Conservation (phyloP, 2,329 filamentous ascomycete genomes). For the Teratosphaeriaceae sp. region DNA sequence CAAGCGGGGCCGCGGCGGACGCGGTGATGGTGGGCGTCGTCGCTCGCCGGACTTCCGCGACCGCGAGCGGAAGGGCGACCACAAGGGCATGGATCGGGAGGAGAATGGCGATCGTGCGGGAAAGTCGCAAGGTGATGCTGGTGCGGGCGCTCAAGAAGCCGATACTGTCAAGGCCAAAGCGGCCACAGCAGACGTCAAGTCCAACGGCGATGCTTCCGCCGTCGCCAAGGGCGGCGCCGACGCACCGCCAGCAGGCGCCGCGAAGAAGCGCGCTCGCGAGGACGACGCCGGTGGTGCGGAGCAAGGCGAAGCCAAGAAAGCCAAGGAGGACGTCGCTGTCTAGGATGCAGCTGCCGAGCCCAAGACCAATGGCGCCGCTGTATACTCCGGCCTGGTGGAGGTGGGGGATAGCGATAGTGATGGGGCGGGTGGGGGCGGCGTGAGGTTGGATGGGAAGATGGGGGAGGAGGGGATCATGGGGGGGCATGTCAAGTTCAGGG, state of each 20-base stretch:
- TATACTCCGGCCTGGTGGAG: not conserved
- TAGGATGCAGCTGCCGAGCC: conserved; percentile 1
- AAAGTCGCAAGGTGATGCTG: conserved; percentile 2
- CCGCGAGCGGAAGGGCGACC: not conserved
- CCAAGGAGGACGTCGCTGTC: conserved; percentile 7
- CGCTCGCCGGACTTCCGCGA: conserved; percentile 3
- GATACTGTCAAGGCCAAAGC: not conserved
- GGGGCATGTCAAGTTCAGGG: no score
- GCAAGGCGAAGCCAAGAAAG: conserved; percentile 9
- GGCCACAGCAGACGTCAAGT: conserved; percentile 1
- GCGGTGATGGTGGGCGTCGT: conserved; percentile 2
- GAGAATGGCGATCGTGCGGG: no score
- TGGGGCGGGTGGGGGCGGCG: not conserved
- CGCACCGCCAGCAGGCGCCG: not conserved
- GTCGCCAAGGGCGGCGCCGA: not conserved
- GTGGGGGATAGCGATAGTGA: not conserved
- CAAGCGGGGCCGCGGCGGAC: conserved; percentile 6
- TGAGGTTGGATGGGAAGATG: not conserved
- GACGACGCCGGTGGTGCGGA: conserved; percentile 7
- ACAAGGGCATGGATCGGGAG: not conserved
- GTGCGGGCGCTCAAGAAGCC: conserved; percentile 1
- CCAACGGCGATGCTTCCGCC: not conserved
- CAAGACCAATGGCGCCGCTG: not conserved
- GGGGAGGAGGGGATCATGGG: not conserved
- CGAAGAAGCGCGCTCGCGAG: conserved; percentile 10